Evolutionary conservation across 768 basidiomycete species (phyloP).

Genomic region (Mycena kentingensis): DNA sequence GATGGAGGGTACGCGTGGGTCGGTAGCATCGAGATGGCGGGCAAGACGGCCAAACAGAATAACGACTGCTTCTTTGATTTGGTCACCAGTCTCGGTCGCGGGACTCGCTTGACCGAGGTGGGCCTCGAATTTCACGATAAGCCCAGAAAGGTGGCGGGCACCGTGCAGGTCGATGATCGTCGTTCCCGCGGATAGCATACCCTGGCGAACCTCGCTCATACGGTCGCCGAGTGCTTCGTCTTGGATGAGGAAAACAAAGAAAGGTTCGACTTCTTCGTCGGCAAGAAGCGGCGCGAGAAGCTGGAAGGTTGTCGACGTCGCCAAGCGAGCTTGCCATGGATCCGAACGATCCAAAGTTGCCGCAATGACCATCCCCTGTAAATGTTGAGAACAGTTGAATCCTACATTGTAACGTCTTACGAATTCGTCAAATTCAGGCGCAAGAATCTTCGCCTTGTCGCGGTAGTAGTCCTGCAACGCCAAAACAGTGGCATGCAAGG

Average conservation of each 20-base stretch:
- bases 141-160: conserved; percentile 61
- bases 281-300: conserved; percentile 68
- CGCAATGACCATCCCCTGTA: conserved; percentile 89
- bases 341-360: conserved; percentile 84
- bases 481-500: conserved; percentile 45
- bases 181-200: conserved; percentile 86
- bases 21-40: conserved; percentile 76
- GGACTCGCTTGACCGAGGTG: conserved; percentile 61
- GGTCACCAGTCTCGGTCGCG: conserved; percentile 75
- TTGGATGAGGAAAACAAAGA: conserved; percentile 87
- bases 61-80: conserved; percentile 92
- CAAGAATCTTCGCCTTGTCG: conserved; percentile 86
- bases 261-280: conserved; percentile 57
- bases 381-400: too few relatives aligned
- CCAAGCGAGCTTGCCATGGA: conserved; percentile 84
- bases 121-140: conserved; percentile 82
- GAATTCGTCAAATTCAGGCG: conserved; percentile 92
- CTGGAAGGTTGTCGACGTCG: conserved; percentile 69
- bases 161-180: conserved; percentile 85
- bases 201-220: conserved; percentile 74
- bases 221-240: conserved; percentile 89
- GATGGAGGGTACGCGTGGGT: conserved; percentile 76
- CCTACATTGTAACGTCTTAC: too few relatives aligned
- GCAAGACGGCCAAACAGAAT: conserved; percentile 94
- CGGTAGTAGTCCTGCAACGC: conserved; percentile 73